These are phyloP conservation scores for Polytrichum formosum DNA, from an alignment of 225 moss, liverwort and hornwort genomes.

Conservation along the genomic window DNA sequence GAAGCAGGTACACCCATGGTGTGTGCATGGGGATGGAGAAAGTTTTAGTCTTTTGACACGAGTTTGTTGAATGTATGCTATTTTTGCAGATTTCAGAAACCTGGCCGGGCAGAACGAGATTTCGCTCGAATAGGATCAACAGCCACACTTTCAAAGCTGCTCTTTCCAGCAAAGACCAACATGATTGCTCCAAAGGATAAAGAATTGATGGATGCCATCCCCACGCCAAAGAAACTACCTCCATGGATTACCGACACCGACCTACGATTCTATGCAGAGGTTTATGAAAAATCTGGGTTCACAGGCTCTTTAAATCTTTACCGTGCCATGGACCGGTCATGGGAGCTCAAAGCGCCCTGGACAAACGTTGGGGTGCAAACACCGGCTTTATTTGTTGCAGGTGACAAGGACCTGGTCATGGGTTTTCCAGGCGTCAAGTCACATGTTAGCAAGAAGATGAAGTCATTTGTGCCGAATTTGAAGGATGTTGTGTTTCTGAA, in stretches of 20 bases:
- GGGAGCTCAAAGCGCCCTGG: conserved; percentile 73
- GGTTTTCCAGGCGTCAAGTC: conserved; percentile 43
- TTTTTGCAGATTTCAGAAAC: conserved; percentile 47
- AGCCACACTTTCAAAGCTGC: conserved; percentile 22
- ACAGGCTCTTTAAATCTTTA: conserved; percentile 71
- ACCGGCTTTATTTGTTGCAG: conserved; percentile 53
- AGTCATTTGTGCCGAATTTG: conserved; percentile 61
- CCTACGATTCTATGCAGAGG: conserved; percentile 46
- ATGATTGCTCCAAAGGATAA: conserved; percentile 9
- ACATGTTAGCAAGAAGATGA: conserved; percentile 40
- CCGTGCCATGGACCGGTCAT: conserved; percentile 55
- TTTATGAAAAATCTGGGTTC: conserved; percentile 63
- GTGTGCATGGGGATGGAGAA: too few relatives aligned
- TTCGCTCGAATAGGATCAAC: conserved; percentile 40
- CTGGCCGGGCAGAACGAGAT: conserved; percentile 66
- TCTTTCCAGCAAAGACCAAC: neutral
- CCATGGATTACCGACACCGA: conserved; percentile 70
- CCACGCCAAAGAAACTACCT: conserved; percentile 32
- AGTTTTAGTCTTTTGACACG: too few relatives aligned
- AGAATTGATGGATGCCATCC: conserved; percentile 23
- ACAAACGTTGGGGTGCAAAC: conserved; percentile 31
- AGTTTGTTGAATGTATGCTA: neutral
- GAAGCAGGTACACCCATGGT: too few relatives aligned
- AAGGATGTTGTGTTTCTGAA: conserved; percentile 43
- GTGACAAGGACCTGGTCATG: conserved; percentile 42